Evolutionary conservation across 202 grass and related monocot genomes (phyloP).

Genomic region (Digitaria exilis): DNA sequence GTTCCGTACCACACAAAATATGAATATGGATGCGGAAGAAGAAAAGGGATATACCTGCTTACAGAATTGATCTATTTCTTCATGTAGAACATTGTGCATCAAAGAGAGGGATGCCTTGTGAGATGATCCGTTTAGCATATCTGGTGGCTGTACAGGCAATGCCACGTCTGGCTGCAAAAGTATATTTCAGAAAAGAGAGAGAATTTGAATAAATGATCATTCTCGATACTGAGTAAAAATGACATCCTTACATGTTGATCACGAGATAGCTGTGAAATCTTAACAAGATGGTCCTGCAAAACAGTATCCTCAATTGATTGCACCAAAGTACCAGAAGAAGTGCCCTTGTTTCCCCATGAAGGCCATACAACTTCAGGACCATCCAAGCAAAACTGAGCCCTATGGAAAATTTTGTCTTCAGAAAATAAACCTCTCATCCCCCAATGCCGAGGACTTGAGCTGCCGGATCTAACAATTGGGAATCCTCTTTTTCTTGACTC

Average conservation of each 20-base stretch:
- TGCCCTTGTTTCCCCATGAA: slow-evolving; percentile 71
- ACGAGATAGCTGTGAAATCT: slow-evolving; percentile 85
- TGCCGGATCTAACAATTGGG: slow-evolving; percentile 91
- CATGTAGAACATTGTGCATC: slow-evolving; percentile 85
- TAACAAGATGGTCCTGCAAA: slow-evolving; percentile 87
- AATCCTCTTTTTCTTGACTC: slow-evolving; percentile 89
- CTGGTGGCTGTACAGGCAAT: slow-evolving; percentile 88
- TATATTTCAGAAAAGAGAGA: slow-evolving; percentile 44
- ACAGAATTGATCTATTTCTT: slow-evolving; percentile 94
- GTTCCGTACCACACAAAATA: slow-evolving; percentile 5
- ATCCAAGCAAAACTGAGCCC: slow-evolving; percentile 81
- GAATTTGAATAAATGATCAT: slow-evolving; percentile 36
- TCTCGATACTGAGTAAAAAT: slow-evolving; percentile 12
- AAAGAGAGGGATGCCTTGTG: slow-evolving; percentile 53
- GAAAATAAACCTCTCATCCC: slow-evolving; percentile 80
- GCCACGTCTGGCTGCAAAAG: slow-evolving; percentile 91
- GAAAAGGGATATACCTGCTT: slow-evolving; percentile 74
- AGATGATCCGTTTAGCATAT: slow-evolving; percentile 66
- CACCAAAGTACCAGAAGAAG: slow-evolving; percentile 58
- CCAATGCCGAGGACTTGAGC: slow-evolving; percentile 96
- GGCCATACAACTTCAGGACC: slow-evolving; percentile 98
- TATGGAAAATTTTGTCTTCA: slow-evolving; percentile 76
- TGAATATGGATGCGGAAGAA: slow-evolving; percentile 10
- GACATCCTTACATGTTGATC: slow-evolving; percentile 91
- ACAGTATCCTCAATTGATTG: slow-evolving; percentile 84